phyloP scores from a whole-genome alignment of 176 grass and related monocot genomes.

The Triticum urartu region DNA sequence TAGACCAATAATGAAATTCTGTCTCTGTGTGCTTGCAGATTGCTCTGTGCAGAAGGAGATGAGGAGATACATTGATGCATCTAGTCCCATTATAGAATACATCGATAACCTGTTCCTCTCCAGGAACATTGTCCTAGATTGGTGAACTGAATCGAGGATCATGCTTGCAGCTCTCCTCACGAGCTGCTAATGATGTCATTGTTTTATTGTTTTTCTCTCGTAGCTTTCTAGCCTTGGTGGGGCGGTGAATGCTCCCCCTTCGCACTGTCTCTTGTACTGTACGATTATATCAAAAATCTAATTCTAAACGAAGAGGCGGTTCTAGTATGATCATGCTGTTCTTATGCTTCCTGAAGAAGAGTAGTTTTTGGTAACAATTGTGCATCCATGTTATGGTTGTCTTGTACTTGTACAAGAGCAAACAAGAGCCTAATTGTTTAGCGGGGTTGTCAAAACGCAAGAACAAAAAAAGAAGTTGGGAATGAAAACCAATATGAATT shows the following conservation, averaged over 20 bases:
- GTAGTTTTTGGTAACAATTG: background rate
- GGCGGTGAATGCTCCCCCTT: conserved; percentile 31
- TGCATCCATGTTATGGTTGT: background rate
- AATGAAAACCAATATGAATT: background rate
- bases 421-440: background rate
- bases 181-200: conserved; percentile 37
- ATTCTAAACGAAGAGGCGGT: background rate
- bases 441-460: background rate
- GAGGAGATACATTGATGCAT: conserved; percentile 89
- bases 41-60: conserved; percentile 81
- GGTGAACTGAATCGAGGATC: conserved; percentile 58
- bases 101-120: conserved; percentile 95
- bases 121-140: conserved; percentile 85
- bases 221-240: conserved; percentile 40
- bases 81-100: conserved; percentile 79
- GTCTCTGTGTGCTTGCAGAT: conserved; percentile 52
- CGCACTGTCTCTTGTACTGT: conserved; percentile 25
- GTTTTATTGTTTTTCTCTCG: conserved; percentile 32
- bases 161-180: conserved; percentile 9
- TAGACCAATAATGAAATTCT: background rate
- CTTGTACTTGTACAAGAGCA: background rate
- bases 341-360: background rate
- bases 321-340: conserved; percentile 32
- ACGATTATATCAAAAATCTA: conserved; percentile 28
- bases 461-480: background rate